Conservation (phyloP, 2,329 filamentous ascomycete genomes). For the Cadophora sp. region DNA sequence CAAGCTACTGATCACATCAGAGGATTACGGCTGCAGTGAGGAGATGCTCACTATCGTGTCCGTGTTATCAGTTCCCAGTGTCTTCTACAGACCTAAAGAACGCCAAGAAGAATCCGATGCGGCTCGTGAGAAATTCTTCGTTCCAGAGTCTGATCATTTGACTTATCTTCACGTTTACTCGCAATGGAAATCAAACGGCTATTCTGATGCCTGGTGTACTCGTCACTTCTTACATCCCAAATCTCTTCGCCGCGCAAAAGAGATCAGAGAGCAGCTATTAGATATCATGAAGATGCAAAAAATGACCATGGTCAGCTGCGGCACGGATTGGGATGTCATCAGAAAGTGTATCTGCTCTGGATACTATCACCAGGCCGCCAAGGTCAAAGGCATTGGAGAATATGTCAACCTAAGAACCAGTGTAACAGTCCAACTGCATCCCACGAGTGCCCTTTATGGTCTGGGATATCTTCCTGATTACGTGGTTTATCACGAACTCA, state of each 20-base stretch:
- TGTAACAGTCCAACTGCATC: slow-evolving; percentile 92
- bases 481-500: slow-evolving; percentile 96
- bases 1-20: slow-evolving; percentile 91
- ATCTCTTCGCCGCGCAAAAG: slow-evolving; percentile 86
- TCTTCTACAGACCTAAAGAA: slow-evolving; percentile 97
- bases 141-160: slow-evolving; percentile 95
- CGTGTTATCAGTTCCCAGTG: slow-evolving; percentile 95
- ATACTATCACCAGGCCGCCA: slow-evolving; percentile 97
- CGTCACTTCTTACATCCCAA: slow-evolving; percentile 97
- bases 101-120: slow-evolving; percentile 95
- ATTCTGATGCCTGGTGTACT: slow-evolving; percentile 89
- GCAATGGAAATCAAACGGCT: slow-evolving; percentile 92
- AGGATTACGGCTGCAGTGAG: slow-evolving; percentile 90
- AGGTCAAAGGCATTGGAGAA: slow-evolving; percentile 94
- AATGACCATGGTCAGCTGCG: slow-evolving; percentile 85
- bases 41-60: slow-evolving; percentile 99
- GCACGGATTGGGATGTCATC: slow-evolving; percentile 96
- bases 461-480: slow-evolving; percentile 95
- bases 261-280: slow-evolving; percentile 90
- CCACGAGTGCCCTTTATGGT: slow-evolving; percentile 91
- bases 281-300: slow-evolving; percentile 96
- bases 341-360: slow-evolving; percentile 96
- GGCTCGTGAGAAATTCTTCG: slow-evolving; percentile 96
- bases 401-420: slow-evolving; percentile 96
- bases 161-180: slow-evolving; percentile 95